Evolutionary conservation across 331 rosid species (phyloP).

Genomic region (Quercus phellos): DNA sequence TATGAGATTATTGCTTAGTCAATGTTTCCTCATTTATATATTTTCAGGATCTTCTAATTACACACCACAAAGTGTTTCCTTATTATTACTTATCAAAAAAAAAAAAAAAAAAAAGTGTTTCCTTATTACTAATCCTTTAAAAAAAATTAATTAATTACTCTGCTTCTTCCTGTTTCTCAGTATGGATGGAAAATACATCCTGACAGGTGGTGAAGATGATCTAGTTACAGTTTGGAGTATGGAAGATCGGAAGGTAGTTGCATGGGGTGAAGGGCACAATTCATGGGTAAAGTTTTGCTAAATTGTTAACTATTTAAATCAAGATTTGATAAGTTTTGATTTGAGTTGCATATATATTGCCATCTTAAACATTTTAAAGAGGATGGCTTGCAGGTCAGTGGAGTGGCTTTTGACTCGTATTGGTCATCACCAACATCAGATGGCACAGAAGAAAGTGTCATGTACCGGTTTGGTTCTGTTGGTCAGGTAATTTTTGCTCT

Average conservation of each 20-base stretch:
- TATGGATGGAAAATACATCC: constrained; percentile 82
- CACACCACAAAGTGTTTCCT: background rate
- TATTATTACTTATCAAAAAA: background rate
- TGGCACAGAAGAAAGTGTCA: constrained; percentile 37
- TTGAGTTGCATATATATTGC: background rate
- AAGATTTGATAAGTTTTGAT: background rate
- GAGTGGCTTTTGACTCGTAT: constrained; percentile 70
- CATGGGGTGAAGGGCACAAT: constrained; percentile 99
- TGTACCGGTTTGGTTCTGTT: constrained; percentile 58
- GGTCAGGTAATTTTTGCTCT: constrained; percentile 40
- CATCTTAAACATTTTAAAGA: background rate
- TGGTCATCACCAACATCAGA: constrained; percentile 55
- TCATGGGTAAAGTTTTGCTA: constrained; percentile 73
- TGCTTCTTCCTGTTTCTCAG: constrained; percentile 36
- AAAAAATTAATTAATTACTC: background rate
- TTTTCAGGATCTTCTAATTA: background rate
- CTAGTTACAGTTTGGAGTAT: constrained; percentile 97
- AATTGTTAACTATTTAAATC: background rate
- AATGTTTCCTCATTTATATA: background rate
- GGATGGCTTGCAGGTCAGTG: constrained; percentile 69
- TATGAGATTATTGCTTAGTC: constrained; percentile 16
- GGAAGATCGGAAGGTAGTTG: constrained; percentile 96
- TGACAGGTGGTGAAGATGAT: constrained; percentile 99
- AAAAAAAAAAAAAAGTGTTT: too few species aligned
- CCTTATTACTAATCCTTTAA: too few species aligned